Evolutionary conservation across 169 alveolate species (phyloP), one percentile per base, ranked within the genome.

Genomic region (Cryptosporidium canis): DNA sequence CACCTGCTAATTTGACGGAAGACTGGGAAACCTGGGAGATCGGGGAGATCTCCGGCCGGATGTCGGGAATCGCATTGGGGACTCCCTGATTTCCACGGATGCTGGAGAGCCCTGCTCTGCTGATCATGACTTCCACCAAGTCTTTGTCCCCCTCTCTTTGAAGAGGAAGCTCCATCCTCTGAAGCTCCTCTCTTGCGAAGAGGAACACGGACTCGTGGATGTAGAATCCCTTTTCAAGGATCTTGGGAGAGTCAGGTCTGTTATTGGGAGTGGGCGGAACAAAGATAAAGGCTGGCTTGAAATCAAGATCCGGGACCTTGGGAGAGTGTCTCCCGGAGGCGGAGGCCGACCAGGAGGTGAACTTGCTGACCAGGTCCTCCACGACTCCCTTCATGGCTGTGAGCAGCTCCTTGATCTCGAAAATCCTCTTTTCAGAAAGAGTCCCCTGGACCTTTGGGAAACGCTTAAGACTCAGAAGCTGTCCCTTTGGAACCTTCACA

Each of bases 211-310:
- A 35, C 18, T 77, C 87, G 18, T 44, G 18, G 44, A 77, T 55
- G 9, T 41, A 24, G 21, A 29, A 77, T 2, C 61, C 5, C 37
- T 77, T 55, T 45, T 55, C 72, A 2, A 77, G 41, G 24, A 58
- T 77, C 51, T 14, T 31, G 2, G 37, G 70, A 21, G 87, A 53
- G 31, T 77, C 87, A 3, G 87, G 66, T 61, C 70, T 77, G 31
- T 77, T 77, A 41, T 77, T 77, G 7, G 87, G 87, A 3, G 87
- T 77, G 5, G 87, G 87, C 33, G 87, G 87, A 8, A 58, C 64
- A n/a, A 77, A 58, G 31, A 77, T 55, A 61, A 77, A 77, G 29
- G 29, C 7, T 16, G 87, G 87, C 31, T 45, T 77, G 41, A 44
- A 39, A n/a, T 41, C 18, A 2, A 24, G 2, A 58, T 77, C 61